A percentile compares a stretch with the other conserved stretches of the same genome.
These are phyloP conservation scores for Zygosaccharomyces pseudorouxii DNA, from an alignment of 805 yeast species.

Conservation along the genomic window DNA sequence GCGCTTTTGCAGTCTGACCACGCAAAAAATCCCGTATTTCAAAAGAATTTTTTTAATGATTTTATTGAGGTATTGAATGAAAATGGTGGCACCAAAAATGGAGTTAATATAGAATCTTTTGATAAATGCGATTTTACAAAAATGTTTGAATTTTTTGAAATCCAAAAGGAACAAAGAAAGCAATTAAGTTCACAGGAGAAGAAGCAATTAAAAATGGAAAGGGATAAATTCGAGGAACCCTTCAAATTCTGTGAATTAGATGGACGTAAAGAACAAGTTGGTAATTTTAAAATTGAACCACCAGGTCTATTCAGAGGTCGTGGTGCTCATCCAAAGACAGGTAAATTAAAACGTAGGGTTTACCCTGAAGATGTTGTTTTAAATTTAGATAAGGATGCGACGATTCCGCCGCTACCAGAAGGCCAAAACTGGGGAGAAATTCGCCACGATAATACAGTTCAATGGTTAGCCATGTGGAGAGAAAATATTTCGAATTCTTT, in stretches of 20 bases:
- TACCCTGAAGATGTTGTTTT: slow-evolving; percentile 84
- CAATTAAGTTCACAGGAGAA: slow-evolving; percentile 66
- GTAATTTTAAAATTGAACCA: slow-evolving; percentile 92
- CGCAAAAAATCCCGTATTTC: slow-evolving; percentile 80
- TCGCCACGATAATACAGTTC: slow-evolving; percentile 80
- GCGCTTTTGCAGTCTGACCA: slow-evolving; percentile 87
- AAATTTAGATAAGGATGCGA: slow-evolving; percentile 68
- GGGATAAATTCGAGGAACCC: slow-evolving; percentile 72
- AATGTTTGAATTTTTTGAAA: slow-evolving; percentile 69
- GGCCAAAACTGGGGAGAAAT: slow-evolving; percentile 92
- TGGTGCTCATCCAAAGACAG: slow-evolving; percentile 96
- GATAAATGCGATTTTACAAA: slow-evolving; percentile 70
- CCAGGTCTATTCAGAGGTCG: slow-evolving; percentile 95
- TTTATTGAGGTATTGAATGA: slow-evolving; percentile 65
- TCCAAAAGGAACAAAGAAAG: slow-evolving; percentile 66
- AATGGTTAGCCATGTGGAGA: slow-evolving; percentile 97
- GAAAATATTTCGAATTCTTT: slow-evolving; percentile 81
- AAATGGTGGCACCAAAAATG: slow-evolving; percentile 54
- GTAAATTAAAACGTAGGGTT: slow-evolving; percentile 82
- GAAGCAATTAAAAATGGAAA: slow-evolving; percentile 64
- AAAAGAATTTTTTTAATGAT: slow-evolving; percentile 80
- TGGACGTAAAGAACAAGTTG: slow-evolving; percentile 88
- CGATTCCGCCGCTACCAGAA: slow-evolving; percentile 74
- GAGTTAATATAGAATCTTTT: slow-evolving; percentile 50
- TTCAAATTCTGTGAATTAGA: slow-evolving; percentile 75